Conservation (phyloP, 495 filamentous ascomycete genomes). For the Podospora conica region DNA sequence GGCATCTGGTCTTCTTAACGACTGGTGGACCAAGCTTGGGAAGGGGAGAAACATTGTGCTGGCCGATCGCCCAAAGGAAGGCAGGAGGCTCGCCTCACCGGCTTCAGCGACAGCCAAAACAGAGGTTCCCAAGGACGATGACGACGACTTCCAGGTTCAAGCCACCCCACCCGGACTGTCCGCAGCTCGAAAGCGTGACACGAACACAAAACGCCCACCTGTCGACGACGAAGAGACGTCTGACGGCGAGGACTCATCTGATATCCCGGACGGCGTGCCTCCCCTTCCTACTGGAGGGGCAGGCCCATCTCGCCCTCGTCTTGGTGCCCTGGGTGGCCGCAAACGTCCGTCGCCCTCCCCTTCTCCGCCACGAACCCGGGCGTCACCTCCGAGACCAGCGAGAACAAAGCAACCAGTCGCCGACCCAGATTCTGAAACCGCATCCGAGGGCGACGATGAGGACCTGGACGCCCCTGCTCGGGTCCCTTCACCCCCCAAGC, state of each 20-base stretch:
- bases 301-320: slow-evolving; percentile 7
- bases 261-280: slow-evolving; percentile 14
- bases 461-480: not conserved
- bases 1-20: slow-evolving; percentile 30
- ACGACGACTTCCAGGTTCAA: slow-evolving; percentile 49
- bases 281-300: not conserved
- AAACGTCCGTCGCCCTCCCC: slow-evolving; percentile 17
- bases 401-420: not conserved
- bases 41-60: slow-evolving; percentile 24
- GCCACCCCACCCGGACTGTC: slow-evolving; percentile 36
- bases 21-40: slow-evolving; percentile 47
- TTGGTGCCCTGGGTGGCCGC: slow-evolving; percentile 28
- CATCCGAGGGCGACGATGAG: slow-evolving; percentile 32
- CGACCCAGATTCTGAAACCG: slow-evolving; percentile 32
- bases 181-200: slow-evolving; percentile 14
- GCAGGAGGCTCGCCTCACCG: slow-evolving; percentile 24
- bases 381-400: slow-evolving; percentile 3
- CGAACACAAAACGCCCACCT: not conserved
- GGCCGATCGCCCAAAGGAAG: slow-evolving; percentile 19
- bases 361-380: slow-evolving; percentile 4
- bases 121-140: slow-evolving; percentile 18
- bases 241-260: slow-evolving; percentile 28
- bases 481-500: slow-evolving; percentile 16
- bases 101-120: not conserved
- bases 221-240: slow-evolving; percentile 31